These are phyloP conservation scores for Aspergillus wentii DNA, from an alignment of 495 filamentous ascomycete genomes.

Conservation along the genomic window DNA sequence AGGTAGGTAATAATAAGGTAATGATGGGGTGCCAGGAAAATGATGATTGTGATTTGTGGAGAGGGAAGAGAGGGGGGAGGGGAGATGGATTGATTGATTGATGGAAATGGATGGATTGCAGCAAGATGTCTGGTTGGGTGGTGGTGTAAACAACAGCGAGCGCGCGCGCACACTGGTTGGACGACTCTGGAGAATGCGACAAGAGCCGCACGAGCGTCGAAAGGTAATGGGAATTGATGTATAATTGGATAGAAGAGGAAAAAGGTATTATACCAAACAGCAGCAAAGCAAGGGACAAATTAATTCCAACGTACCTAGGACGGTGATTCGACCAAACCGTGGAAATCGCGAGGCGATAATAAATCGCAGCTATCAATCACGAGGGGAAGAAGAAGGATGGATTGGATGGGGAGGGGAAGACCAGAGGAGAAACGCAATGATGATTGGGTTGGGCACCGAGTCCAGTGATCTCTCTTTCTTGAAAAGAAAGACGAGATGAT, in stretches of 20 bases:
- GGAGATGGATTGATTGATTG: neutral
- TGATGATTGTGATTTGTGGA: slow-evolving; percentile 14
- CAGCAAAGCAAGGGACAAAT: slow-evolving; percentile 5
- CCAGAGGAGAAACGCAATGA: slow-evolving; percentile 6
- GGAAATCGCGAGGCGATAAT: slow-evolving; percentile 11
- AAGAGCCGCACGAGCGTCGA: neutral
- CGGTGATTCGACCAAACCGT: slow-evolving; percentile 22
- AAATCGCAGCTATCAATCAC: slow-evolving; percentile 17
- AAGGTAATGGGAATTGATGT: no score
- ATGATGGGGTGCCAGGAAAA: neutral
- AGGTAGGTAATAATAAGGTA: neutral
- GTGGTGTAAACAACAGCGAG: no score
- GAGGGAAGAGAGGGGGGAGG: neutral
- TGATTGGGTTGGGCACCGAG: slow-evolving; percentile 17
- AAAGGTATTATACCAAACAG: neutral
- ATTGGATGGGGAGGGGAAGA: slow-evolving; percentile 9
- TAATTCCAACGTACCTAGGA: slow-evolving; percentile 19
- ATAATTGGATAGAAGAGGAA: slow-evolving; percentile 2
- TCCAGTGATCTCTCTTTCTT: slow-evolving; percentile 14
- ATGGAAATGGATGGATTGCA: no score
- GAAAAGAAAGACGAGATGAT: no score
- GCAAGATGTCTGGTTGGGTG: no score
- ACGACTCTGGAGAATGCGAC: slow-evolving; percentile 1
- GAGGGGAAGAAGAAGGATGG: slow-evolving; percentile 9
- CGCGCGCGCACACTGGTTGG: no score